A percentile compares a stretch with the other conserved stretches of the same genome.
Conservation (phyloP, 176 grass and related monocot species). For the Pontederia crassipes region DNA sequence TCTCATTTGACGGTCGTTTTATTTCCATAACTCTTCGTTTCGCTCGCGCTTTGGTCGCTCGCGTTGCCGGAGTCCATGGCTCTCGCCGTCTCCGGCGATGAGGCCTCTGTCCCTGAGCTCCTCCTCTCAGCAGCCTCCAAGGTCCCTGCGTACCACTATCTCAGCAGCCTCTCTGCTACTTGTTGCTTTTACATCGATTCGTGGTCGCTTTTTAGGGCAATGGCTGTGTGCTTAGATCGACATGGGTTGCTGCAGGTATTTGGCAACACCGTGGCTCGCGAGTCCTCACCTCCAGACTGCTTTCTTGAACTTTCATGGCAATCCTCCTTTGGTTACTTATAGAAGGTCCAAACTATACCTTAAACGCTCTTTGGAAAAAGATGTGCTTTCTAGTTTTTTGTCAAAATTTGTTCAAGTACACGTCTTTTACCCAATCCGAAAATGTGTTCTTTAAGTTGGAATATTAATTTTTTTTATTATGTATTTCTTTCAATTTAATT, state of each 20-base stretch:
- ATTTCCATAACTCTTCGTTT: too few relatives aligned
- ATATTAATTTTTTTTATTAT: too few relatives aligned
- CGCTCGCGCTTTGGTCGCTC: too few relatives aligned
- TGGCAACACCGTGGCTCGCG: slow-evolving; percentile 68
- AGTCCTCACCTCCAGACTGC: slow-evolving; percentile 89
- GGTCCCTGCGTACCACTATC: slow-evolving; percentile 39
- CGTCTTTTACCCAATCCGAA: too few relatives aligned
- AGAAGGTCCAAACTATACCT: slow-evolving; percentile 35
- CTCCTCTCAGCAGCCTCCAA: slow-evolving; percentile 39
- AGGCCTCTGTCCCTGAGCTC: slow-evolving; percentile 33
- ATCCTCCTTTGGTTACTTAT: slow-evolving; percentile 51
- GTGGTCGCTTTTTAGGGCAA: neutral
- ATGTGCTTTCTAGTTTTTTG: too few relatives aligned
- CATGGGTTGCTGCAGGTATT: slow-evolving; percentile 35
- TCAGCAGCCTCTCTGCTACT: neutral
- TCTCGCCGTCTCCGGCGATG: slow-evolving; percentile 12
- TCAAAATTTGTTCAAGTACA: too few relatives aligned
- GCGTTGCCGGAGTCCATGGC: slow-evolving; percentile 9
- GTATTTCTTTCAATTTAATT: too few relatives aligned
- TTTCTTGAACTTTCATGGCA: slow-evolving; percentile 66
- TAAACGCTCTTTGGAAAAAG: too few relatives aligned
- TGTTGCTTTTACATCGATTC: neutral
- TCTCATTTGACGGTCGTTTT: too few relatives aligned
- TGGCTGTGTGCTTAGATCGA: neutral
- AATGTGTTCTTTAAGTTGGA: too few relatives aligned